Evolutionary conservation across 768 basidiomycete genomes (phyloP), one percentile per base, ranked within the genome.

Genomic region (Austroboletus eburneus): DNA sequence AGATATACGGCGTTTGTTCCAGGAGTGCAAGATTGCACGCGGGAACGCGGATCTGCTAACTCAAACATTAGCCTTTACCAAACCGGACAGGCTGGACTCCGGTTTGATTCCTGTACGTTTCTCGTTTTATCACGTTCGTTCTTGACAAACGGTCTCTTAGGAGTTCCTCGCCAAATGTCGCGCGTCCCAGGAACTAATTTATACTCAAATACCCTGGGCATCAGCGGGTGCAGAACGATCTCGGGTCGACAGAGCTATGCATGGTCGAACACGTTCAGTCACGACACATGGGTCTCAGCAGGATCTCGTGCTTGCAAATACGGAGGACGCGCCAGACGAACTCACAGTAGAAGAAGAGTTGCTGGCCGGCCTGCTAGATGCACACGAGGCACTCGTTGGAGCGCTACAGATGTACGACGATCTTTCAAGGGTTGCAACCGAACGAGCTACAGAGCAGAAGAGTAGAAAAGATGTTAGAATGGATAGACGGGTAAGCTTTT

Each of bases 161-260:
- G 92, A 94, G 68, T 93, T 92, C 58, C 79, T 88, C 56, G 57
- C 65, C 14, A 88, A 89, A 58, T 92, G 91, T 61, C 76, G 80
- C 24, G 74, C 78, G 3, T 91, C 89, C 3, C 90, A 91, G 64
- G 91, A 92, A 50, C 76, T 93, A 10, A 80, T 95, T 22, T 84
- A 74, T 52, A 82, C 85, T 10, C 92, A 94, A 66, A 92, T 96
- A 56, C 82, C 87, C 7, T 95, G 93, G 92, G 93, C 93, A 4
- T 78, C 82, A 18, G 83, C 90, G 1, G 79, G 83, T 13, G 91
- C 91, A 2, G 85, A 87, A 55, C 79, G 79, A 38, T 85, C 86
- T 8, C 74, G 87, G 27, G 56, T 59, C 12, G 64, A 53, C 51
- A 60, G 10, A 63, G 58, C 17, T 56, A 50, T 12, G n/a, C 13